Conservation (phyloP, 768 basidiomycete genomes). For the Ephemerocybe angulata region DNA sequence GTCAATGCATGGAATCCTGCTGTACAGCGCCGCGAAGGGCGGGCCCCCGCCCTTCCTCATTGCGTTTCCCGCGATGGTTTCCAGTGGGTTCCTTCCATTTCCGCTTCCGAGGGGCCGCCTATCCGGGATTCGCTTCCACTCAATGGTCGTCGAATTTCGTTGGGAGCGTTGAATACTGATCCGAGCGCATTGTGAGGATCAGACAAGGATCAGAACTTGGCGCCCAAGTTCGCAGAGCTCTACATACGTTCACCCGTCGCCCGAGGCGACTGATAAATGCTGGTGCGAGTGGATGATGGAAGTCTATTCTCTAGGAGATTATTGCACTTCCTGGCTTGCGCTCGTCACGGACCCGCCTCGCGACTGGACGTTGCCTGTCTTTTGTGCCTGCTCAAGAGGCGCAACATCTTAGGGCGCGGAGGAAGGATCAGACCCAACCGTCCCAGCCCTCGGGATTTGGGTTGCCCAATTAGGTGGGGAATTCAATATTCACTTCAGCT, state of each 20-base stretch:
- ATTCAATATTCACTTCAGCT: background rate
- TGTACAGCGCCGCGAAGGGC: background rate
- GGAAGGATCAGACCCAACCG: background rate
- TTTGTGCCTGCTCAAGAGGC: background rate
- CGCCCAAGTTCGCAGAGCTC: too few relatives aligned
- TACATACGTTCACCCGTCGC: too few relatives aligned
- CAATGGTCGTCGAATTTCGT: background rate
- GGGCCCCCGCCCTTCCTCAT: too few relatives aligned
- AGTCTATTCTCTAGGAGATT: too few relatives aligned
- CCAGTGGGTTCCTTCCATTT: background rate
- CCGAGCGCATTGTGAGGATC: too few relatives aligned
- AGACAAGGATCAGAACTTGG: too few relatives aligned
- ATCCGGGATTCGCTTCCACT: background rate
- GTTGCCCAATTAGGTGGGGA: background rate
- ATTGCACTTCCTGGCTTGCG: too few relatives aligned
- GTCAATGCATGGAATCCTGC: too few relatives aligned
- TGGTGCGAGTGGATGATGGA: too few relatives aligned
- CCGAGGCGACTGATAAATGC: too few relatives aligned
- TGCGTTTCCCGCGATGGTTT: slow-evolving; percentile 1
- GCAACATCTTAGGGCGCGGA: background rate
- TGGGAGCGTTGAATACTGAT: too few relatives aligned
- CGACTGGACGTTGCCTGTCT: background rate
- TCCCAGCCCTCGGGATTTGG: background rate
- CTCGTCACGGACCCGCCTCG: too few relatives aligned
- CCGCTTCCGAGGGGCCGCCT: background rate